phyloP scores from a whole-genome alignment of 441 rosid species.

The Biscutella laevigata region DNA sequence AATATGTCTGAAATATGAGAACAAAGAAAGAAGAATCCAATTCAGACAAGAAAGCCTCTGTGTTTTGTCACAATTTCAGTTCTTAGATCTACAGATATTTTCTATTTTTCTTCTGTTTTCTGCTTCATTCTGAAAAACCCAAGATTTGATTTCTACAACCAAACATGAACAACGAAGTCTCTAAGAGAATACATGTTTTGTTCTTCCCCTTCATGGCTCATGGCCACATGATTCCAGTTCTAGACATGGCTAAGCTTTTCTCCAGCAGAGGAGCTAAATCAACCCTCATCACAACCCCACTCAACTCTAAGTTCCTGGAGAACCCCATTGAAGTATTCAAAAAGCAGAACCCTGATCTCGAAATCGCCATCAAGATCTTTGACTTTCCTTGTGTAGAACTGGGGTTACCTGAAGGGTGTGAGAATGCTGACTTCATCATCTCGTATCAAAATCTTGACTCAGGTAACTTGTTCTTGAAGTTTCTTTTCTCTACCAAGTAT shows the following conservation, averaged over 20 bases:
- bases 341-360: conserved; percentile 13
- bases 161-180: conserved; percentile 24
- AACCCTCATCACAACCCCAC: conserved; percentile 40
- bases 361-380: conserved; percentile 26
- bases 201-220: conserved; percentile 51
- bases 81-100: background rate
- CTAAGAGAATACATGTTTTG: conserved; percentile 22
- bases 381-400: conserved; percentile 36
- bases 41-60: background rate
- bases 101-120: background rate
- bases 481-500: conserved; percentile 28
- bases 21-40: background rate
- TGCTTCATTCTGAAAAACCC: background rate
- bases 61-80: background rate
- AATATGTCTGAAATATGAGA: background rate
- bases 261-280: conserved; percentile 34
- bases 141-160: background rate
- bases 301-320: conserved; percentile 25
- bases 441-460: background rate
- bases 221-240: conserved; percentile 49
- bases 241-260: conserved; percentile 52
- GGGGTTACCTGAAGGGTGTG: conserved; percentile 52
- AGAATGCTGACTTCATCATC: conserved; percentile 27
- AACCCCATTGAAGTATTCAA: conserved; percentile 29
- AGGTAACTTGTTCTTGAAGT: conserved; percentile 16